Evolutionary conservation across 345 rosid genomes (phyloP).

Genomic region (Eutrema yunnanense): DNA sequence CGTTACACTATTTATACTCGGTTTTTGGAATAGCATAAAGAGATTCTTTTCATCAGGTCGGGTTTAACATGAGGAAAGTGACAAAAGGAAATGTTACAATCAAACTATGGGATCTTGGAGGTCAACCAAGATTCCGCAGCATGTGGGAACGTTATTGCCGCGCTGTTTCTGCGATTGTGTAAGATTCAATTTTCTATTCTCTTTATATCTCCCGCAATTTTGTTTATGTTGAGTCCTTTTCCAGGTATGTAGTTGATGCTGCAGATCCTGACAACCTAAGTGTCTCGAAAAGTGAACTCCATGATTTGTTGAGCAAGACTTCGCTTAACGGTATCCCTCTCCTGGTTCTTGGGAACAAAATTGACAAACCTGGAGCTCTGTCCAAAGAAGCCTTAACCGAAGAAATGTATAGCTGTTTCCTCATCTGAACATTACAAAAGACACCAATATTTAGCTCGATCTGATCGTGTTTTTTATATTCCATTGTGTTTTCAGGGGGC

Average conservation of each 20-base stretch:
- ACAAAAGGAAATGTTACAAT: constrained; percentile 81
- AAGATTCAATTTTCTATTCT: neutral
- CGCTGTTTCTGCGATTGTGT: constrained; percentile 73
- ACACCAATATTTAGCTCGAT: neutral
- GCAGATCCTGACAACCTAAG: constrained; percentile 58
- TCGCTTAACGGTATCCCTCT: constrained; percentile 62
- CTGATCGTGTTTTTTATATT: neutral
- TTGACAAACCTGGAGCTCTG: constrained; percentile 60
- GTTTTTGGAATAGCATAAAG: neutral
- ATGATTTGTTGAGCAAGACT: constrained; percentile 61
- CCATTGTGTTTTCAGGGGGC: constrained; percentile 44
- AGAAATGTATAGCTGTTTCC: constrained; percentile 40
- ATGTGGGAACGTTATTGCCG: constrained; percentile 85
- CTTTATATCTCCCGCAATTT: neutral
- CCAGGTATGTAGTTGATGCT: constrained; percentile 69
- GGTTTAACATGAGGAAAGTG: constrained; percentile 86
- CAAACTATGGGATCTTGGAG: constrained; percentile 88
- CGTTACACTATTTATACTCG: neutral
- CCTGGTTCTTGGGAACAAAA: constrained; percentile 69
- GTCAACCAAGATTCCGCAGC: constrained; percentile 71
- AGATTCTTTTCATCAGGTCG: constrained; percentile 42
- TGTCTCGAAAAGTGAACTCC: constrained; percentile 62
- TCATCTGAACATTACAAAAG: neutral
- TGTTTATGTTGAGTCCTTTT: constrained; percentile 1
- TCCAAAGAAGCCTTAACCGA: constrained; percentile 48